Conservation (phyloP, 192 early-diverging fungal genomes). For the Linnemannia schmuckeri region DNA sequence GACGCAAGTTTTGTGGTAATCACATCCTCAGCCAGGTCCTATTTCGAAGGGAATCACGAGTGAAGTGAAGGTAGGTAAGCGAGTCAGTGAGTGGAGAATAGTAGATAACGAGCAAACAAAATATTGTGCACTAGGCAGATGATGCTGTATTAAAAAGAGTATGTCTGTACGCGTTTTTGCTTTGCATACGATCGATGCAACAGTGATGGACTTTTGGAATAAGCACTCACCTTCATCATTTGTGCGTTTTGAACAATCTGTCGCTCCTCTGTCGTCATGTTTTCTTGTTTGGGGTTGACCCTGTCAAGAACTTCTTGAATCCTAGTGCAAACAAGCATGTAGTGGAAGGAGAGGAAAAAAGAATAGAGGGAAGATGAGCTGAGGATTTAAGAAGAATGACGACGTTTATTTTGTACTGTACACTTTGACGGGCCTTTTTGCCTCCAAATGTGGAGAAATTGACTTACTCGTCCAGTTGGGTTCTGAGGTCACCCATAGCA, state of each 20-base stretch:
- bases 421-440: neutral
- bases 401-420: neutral
- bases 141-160: neutral
- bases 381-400: neutral
- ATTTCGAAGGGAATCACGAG: neutral
- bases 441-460: too few species aligned
- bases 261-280: conserved; percentile 49
- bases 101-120: too few species aligned
- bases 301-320: conserved; percentile 52
- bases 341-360: neutral
- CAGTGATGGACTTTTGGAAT: neutral
- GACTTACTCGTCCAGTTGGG: conserved; percentile 58
- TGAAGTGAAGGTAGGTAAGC: neutral
- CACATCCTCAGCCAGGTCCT: conserved; percentile 48
- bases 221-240: conserved; percentile 44
- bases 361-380: neutral
- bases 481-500: conserved; percentile 50
- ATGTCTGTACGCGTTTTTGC: neutral
- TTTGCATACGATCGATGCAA: neutral
- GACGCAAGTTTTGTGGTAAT: conserved; percentile 32
- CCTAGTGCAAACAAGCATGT: conserved; percentile 11
- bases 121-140: neutral
- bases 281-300: conserved; percentile 50
- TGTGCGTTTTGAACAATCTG: conserved; percentile 44
- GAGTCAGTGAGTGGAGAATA: neutral